These are phyloP conservation scores for Caryopteris hybrid DNA, from an alignment of 305 asterid species.

Conservation along the genomic window DNA sequence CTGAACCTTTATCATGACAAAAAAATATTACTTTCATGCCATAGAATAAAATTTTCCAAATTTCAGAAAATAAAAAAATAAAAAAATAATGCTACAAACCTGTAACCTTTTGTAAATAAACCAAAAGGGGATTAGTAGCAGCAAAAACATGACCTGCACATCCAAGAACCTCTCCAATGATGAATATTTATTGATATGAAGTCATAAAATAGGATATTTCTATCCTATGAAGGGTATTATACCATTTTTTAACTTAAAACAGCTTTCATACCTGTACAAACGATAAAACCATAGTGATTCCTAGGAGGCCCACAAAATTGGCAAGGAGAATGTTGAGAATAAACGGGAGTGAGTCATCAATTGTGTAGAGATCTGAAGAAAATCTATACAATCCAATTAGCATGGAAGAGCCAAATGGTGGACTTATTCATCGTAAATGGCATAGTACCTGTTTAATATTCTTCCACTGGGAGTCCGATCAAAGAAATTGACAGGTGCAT, in stretches of 20 bases:
- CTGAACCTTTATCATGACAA: neutral
- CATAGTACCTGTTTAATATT: conserved; percentile 82
- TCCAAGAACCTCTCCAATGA: conserved; percentile 6
- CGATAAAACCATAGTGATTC: conserved; percentile 70
- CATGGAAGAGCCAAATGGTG: neutral
- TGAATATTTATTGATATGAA: neutral
- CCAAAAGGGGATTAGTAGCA: conserved; percentile 87
- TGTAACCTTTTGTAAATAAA: conserved; percentile 79
- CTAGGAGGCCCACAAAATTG: conserved; percentile 86
- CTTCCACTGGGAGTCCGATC: conserved; percentile 94
- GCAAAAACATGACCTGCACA: conserved; percentile 73
- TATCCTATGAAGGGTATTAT: neutral
- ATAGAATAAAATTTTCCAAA: neutral
- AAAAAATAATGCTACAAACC: conserved; percentile 36
- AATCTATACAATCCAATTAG: conserved; percentile 53
- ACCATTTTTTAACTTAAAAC: neutral
- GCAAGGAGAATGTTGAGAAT: conserved; percentile 96
- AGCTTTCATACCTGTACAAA: conserved; percentile 65
- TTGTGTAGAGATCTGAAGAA: conserved; percentile 95
- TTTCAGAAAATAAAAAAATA: neutral
- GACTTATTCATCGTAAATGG: conserved; percentile 10
- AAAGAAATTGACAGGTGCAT: conserved; percentile 76
- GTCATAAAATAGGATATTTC: neutral
- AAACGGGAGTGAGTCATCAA: conserved; percentile 96
- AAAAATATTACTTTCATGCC: neutral